Conservation (phyloP, 805 yeast species). For the Spathaspora hagerdaliae region DNA sequence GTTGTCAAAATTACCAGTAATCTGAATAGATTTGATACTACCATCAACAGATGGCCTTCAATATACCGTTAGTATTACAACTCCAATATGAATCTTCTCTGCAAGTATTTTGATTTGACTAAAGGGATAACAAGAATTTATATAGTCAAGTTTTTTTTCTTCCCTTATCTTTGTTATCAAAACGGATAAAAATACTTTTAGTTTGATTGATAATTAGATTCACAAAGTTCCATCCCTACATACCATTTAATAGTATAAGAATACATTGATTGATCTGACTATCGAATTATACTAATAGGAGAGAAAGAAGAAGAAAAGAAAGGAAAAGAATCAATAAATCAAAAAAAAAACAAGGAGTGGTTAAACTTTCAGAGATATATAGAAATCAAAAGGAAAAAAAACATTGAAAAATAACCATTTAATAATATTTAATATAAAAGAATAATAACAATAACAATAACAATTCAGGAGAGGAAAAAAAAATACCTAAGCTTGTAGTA, state of each 20-base stretch:
- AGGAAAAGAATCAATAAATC: neutral
- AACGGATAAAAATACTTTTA: too few species aligned
- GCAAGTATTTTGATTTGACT: too few species aligned
- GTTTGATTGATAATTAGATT: neutral
- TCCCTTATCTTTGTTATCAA: too few species aligned
- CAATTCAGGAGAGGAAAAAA: too few species aligned
- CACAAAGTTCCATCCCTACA: slow-evolving; percentile 1
- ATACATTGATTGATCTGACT: slow-evolving; percentile 10
- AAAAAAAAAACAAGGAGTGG: neutral
- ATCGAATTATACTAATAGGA: neutral
- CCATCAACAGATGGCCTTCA: slow-evolving; percentile 10
- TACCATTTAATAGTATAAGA: slow-evolving; percentile 14
- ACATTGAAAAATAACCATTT: neutral
- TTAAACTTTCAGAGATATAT: neutral
- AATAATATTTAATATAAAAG: too few species aligned
- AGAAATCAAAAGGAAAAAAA: neutral
- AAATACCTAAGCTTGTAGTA: too few species aligned
- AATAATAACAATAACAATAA: too few species aligned
- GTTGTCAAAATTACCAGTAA: slow-evolving; percentile 40
- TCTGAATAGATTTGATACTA: slow-evolving; percentile 20
- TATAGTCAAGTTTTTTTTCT: too few species aligned
- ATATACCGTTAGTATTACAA: neutral
- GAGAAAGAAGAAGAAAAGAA: neutral
- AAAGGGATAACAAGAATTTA: too few species aligned
- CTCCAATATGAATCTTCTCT: too few species aligned